These are phyloP conservation scores for Saccharomyces hybrid DNA, from an alignment of 1,139 yeast species.

Conservation along the genomic window DNA sequence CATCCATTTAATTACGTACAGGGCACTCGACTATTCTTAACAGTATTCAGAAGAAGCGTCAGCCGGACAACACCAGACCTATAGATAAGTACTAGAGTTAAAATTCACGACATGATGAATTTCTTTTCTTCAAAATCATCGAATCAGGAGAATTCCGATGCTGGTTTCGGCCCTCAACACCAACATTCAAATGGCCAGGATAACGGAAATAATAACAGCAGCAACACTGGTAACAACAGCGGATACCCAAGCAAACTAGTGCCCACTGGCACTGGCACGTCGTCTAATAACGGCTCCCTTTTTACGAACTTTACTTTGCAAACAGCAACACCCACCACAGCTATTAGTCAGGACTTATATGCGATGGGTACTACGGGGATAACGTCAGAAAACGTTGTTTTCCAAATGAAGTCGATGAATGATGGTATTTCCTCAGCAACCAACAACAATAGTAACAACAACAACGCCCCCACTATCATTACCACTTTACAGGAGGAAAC, in stretches of 20 bases:
- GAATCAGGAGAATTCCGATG: neutral
- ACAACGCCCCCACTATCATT: constrained; percentile 16
- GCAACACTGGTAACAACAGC: too few relatives aligned
- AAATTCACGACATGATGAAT: constrained; percentile 17
- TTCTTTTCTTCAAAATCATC: constrained; percentile 20
- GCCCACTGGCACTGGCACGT: neutral
- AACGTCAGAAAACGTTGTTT: constrained; percentile 31
- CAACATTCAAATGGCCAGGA: constrained; percentile 4
- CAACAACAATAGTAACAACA: constrained; percentile 3
- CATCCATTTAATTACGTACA: too few relatives aligned
- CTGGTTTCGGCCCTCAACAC: constrained; percentile 4
- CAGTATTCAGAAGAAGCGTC: too few relatives aligned
- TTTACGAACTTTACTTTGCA: constrained; percentile 28
- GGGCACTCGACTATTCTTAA: too few relatives aligned
- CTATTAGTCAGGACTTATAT: constrained; percentile 51
- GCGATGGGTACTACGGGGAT: constrained; percentile 68
- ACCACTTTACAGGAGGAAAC: constrained; percentile 1
- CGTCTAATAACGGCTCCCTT: constrained; percentile 6
- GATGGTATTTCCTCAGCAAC: constrained; percentile 10
- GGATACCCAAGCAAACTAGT: constrained; percentile 3
- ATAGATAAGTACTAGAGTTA: neutral
- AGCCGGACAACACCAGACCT: neutral
- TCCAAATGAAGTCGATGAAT: constrained; percentile 28
- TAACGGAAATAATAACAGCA: neutral
- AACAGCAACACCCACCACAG: constrained; percentile 52